These are phyloP conservation scores for Pogostemon cablin DNA, from an alignment of 257 asterid genomes.

Conservation along the genomic window DNA sequence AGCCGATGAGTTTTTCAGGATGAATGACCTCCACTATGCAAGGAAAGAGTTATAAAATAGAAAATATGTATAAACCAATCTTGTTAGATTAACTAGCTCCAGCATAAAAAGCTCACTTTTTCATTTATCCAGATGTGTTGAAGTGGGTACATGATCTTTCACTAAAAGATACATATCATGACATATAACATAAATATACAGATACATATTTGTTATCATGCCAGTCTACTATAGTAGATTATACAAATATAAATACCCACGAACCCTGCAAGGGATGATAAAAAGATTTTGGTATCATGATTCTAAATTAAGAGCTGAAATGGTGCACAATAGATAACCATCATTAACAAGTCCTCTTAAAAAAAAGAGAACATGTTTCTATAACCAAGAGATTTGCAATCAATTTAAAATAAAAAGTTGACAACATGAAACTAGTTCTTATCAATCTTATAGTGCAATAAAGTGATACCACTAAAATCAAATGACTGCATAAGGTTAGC, in stretches of 20 bases:
- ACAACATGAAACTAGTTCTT: background rate
- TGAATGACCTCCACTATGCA: conserved; percentile 19
- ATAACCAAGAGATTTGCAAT: conserved; percentile 9
- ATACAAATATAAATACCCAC: conserved; percentile 78
- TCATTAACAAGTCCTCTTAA: background rate
- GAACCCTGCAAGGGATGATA: conserved; percentile 54
- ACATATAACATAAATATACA: background rate
- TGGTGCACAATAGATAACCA: conserved; percentile 27
- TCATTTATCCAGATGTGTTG: background rate
- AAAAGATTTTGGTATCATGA: conserved; percentile 2
- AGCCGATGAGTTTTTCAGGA: conserved; percentile 6
- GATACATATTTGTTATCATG: conserved; percentile 71
- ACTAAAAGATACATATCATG: background rate
- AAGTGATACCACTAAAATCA: conserved; percentile 19
- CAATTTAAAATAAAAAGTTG: conserved; percentile 12
- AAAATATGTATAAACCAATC: background rate
- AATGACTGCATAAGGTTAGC: background rate
- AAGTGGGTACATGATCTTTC: conserved; percentile 12
- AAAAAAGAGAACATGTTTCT: conserved; percentile 13
- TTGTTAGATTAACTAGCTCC: background rate
- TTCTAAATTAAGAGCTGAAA: conserved; percentile 17
- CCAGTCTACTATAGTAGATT: conserved; percentile 96
- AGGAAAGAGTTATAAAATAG: background rate
- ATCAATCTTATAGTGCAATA: conserved; percentile 1
- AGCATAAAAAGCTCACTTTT: conserved; percentile 22